Evolutionary conservation across 2,329 filamentous ascomycete genomes (phyloP).

Genomic region (Tolypocladium sp.): DNA sequence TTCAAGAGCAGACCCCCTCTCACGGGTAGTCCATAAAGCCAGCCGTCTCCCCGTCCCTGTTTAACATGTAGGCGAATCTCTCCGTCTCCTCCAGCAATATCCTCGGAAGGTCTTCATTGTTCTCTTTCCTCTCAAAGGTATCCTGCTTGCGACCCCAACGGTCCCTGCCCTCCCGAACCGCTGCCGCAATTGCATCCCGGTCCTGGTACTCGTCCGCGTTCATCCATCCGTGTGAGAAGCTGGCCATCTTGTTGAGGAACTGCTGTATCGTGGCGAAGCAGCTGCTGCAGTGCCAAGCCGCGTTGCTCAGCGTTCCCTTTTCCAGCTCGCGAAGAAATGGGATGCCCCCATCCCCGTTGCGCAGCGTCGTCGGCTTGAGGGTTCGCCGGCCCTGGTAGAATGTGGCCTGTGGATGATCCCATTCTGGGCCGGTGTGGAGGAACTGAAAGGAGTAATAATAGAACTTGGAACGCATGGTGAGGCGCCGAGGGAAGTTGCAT

Average conservation of each 20-base stretch:
- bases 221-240: conserved; percentile 45
- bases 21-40: conserved; percentile 39
- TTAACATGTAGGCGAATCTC: conserved; percentile 35
- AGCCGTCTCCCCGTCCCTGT: conserved; percentile 34
- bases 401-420: conserved; percentile 53
- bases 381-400: conserved; percentile 37
- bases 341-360: conserved; percentile 34
- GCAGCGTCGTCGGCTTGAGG: conserved; percentile 43
- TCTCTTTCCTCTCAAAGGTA: conserved; percentile 36
- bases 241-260: conserved; percentile 45
- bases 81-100: conserved; percentile 30
- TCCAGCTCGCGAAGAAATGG: conserved; percentile 29
- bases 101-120: conserved; percentile 42
- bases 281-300: conserved; percentile 53
- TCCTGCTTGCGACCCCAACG: conserved; percentile 42
- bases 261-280: conserved; percentile 49
- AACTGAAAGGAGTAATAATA: conserved; percentile 53
- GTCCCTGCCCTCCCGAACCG: conserved; percentile 42
- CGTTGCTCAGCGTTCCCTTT: conserved; percentile 35
- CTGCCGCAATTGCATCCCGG: conserved; percentile 35
- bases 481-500: conserved; percentile 41
- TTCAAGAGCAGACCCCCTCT: conserved; percentile 21
- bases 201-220: conserved; percentile 41
- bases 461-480: conserved; percentile 41
- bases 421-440: conserved; percentile 28